Evolutionary conservation across 208 protist genomes (phyloP).

Genomic region (Leishmania tropica): DNA sequence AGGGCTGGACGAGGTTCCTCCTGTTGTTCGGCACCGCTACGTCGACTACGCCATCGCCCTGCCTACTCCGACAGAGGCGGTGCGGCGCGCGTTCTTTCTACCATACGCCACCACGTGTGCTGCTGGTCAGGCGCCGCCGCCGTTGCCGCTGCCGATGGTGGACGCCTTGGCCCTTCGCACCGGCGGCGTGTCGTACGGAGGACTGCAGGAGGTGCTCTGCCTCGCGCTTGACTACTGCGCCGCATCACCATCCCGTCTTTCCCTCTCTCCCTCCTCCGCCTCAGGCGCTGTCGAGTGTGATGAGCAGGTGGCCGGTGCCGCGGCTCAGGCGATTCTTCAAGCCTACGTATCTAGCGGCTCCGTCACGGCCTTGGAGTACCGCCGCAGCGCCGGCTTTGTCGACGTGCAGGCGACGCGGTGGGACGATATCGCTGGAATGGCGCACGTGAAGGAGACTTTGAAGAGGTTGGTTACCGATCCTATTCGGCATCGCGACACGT

Average conservation of each 20-base stretch:
- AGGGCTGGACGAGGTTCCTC: conserved; percentile 41
- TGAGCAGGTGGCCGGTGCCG: conserved; percentile 12
- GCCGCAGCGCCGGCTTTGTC: conserved; percentile 64
- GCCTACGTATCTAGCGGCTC: conserved; percentile 51
- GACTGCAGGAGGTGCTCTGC: conserved; percentile 46
- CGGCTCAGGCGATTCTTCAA: conserved; percentile 38
- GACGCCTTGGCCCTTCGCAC: conserved; percentile 56
- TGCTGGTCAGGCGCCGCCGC: neutral
- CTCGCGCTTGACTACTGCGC: conserved; percentile 18
- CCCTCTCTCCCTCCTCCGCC: neutral
- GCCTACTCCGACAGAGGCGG: conserved; percentile 60
- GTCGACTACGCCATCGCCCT: conserved; percentile 54
- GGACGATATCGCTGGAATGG: conserved; percentile 82
- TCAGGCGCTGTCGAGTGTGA: conserved; percentile 1
- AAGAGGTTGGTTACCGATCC: conserved; percentile 53
- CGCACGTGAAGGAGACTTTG: conserved; percentile 51
- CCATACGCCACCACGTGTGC: neutral
- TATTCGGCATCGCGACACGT: conserved; percentile 27
- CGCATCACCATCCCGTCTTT: too few relatives aligned
- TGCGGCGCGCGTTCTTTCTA: conserved; percentile 54
- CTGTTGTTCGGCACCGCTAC: conserved; percentile 40
- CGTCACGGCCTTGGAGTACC: conserved; percentile 52
- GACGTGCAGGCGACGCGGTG: conserved; percentile 75
- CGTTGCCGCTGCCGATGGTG: conserved; percentile 20
- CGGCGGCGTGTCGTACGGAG: conserved; percentile 72